These are phyloP conservation scores for Achaetomium macrosporum DNA, from an alignment of 2,329 filamentous ascomycete species.

Conservation along the genomic window DNA sequence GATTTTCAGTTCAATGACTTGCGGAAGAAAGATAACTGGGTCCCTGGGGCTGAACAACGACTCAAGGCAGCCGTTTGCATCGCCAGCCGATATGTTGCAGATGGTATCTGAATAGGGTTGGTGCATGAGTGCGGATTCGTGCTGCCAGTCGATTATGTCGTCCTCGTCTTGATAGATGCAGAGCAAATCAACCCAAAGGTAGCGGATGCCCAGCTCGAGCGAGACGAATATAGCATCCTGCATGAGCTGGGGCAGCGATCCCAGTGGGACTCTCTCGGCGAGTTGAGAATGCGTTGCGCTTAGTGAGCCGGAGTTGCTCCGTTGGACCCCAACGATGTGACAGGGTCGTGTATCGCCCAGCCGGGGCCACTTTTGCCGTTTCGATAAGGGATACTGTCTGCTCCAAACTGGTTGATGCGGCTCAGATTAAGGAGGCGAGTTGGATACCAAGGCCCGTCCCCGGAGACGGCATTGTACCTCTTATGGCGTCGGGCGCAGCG, in stretches of 20 bases:
- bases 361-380: neutral
- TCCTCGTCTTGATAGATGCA: constrained; percentile 10
- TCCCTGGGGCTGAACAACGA: constrained; percentile 4
- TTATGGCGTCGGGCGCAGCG: neutral
- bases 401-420: neutral
- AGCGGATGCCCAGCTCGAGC: constrained; percentile 4
- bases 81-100: constrained; percentile 20
- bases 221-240: constrained; percentile 2
- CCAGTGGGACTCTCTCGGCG: neutral
- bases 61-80: constrained; percentile 9
- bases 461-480: neutral
- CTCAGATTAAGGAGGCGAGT: constrained; percentile 6
- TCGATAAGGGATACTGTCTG: constrained; percentile 1
- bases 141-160: constrained; percentile 16
- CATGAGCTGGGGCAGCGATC: constrained; percentile 4
- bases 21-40: neutral
- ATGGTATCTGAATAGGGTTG: constrained; percentile 19
- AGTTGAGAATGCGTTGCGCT: neutral
- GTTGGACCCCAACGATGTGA: constrained; percentile 7
- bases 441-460: neutral
- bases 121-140: constrained; percentile 17
- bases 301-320: neutral
- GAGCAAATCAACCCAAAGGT: constrained; percentile 14
- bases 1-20: neutral
- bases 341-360: constrained; percentile 3